Conservation (phyloP, 202 grass and related monocot genomes). For the Panicum virgatum region DNA sequence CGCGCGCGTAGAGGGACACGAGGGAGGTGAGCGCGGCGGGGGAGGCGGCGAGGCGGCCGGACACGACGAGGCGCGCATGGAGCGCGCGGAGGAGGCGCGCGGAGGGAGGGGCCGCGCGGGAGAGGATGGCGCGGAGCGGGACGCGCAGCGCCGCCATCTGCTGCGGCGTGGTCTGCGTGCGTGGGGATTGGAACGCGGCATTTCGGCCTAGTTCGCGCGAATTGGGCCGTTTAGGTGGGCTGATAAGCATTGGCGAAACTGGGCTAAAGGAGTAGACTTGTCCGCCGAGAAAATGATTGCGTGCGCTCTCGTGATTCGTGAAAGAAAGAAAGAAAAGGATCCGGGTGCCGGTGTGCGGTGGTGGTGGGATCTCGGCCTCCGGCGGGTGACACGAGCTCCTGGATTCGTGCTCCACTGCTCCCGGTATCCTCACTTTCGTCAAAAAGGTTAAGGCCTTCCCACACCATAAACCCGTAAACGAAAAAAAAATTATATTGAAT, state of each 20-base stretch:
- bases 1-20: constrained; percentile 55
- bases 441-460: no score
- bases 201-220: not conserved
- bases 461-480: no score
- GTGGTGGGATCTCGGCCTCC: not conserved
- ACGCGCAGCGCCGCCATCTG: constrained; percentile 40
- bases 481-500: no score
- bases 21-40: constrained; percentile 50
- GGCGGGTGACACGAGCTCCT: constrained; percentile 33
- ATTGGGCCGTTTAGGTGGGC: not conserved
- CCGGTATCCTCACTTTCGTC: constrained; percentile 21
- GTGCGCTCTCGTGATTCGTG: not conserved
- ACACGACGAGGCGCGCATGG: constrained; percentile 52
- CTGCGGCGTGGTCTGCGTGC: not conserved
- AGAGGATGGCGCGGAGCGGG: constrained; percentile 33
- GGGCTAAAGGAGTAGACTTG: no score
- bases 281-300: not conserved
- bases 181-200: not conserved
- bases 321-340: not conserved
- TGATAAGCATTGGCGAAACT: not conserved
- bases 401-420: constrained; percentile 34
- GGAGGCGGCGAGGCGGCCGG: constrained; percentile 40
- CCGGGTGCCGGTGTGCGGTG: not conserved
- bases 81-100: constrained; percentile 36
- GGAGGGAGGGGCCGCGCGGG: not conserved